Base-by-base conservation (phyloP, 2,329 filamentous ascomycete genomes). In the Pseudogymnoascus destructans region DNA sequence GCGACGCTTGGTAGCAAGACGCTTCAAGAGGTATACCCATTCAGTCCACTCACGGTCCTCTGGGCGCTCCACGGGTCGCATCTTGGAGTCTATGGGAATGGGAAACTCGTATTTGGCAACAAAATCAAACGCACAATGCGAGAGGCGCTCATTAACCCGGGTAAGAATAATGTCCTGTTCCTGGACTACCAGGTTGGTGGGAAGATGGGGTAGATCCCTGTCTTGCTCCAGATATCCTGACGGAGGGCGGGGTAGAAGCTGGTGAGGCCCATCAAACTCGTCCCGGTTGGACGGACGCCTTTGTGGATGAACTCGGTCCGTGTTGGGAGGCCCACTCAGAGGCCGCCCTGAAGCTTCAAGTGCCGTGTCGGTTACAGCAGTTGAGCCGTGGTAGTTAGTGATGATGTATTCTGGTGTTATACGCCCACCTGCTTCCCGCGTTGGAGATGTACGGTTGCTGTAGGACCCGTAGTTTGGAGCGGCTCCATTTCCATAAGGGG, bases 71-170 rank as follows among this genome's bases (percentile, higher is more conserved):
- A 91, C 79, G 59, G 85, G 85, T 64, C 87, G 80, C 80, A 90
- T 90, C 70, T 92, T 87, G 70, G 64, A 65, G 60, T 66, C 65
- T 66, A 93, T 73, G 9, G 89, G 89, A 64, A 95, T 90, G 10
- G 89, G 89, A 69, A 95, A 95, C 72, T 92, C 88, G 70, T 93
- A 93, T 72, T 89, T 90, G 66, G 89, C 89, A 66, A 95, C 85
- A 72, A 95, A 95, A 73, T 95, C 87, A 76, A 86, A 95, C 30
- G 88, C 89, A 70, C 88, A 93, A 70, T 87, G 86, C 21, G 88
- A 90, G 49, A 95, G 77, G 61, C 88, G 81, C 72, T 92, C 87
- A 74, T 93, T 93, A 71, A 93, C 87, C 71, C 85, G 81, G 59
- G 80, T 81, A 59, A 93, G 76, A 65, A 95, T 87, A 67, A 79